phyloP scores from a whole-genome alignment of 306 rosid genomes.

The Coriaria nepalensis region DNA sequence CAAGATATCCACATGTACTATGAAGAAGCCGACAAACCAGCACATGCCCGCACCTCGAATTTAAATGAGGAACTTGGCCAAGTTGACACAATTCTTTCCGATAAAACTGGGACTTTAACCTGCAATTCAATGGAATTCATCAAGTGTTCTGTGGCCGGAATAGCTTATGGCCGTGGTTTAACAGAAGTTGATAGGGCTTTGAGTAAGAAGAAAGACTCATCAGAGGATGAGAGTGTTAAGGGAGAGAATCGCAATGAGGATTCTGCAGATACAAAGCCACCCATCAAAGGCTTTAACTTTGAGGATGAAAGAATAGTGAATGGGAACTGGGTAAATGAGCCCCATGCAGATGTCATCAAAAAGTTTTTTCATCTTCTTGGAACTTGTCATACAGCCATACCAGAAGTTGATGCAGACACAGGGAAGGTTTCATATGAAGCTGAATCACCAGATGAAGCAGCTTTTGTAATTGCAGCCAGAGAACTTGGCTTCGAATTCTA shows the following conservation, averaged over 20 bases:
- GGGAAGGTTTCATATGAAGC: conserved; percentile 70
- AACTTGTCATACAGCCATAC: conserved; percentile 86
- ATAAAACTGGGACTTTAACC: conserved; percentile 94
- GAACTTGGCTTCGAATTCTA: conserved; percentile 87
- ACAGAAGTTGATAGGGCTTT: conserved; percentile 71
- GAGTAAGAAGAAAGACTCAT: conserved; percentile 31
- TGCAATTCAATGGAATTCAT: conserved; percentile 98
- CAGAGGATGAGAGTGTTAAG: conserved; percentile 19
- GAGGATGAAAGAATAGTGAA: conserved; percentile 70
- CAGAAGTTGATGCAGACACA: conserved; percentile 65
- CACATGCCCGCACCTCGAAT: conserved; percentile 87
- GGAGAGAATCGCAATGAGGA: conserved; percentile 13
- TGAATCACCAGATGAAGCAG: conserved; percentile 98
- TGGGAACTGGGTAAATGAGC: conserved; percentile 82
- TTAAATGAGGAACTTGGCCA: conserved; percentile 98
- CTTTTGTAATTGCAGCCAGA: conserved; percentile 94
- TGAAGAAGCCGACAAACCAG: conserved; percentile 85
- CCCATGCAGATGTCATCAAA: conserved; percentile 48
- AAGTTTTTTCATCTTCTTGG: conserved; percentile 71
- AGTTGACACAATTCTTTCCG: conserved; percentile 92
- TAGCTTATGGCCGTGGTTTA: conserved; percentile 74
- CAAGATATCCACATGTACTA: conserved; percentile 79
- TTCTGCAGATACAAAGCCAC: conserved; percentile 20
- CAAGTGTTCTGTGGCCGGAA: conserved; percentile 88
- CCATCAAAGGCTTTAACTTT: conserved; percentile 81